phyloP scores from a whole-genome alignment of 2,329 filamentous ascomycete species.

The Lachnellula subtilissima region DNA sequence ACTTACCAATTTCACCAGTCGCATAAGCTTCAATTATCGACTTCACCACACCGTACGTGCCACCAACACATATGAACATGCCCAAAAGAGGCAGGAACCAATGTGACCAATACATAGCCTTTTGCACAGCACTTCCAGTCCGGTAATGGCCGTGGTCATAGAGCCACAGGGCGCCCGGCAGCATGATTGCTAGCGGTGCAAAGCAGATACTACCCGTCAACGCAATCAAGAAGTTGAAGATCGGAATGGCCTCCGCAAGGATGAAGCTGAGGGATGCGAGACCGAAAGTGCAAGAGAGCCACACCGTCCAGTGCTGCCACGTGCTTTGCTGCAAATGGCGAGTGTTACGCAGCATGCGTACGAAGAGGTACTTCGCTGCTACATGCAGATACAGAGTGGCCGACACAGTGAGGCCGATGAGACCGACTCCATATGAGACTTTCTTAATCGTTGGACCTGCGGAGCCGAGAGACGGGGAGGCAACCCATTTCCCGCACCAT shows the following conservation, averaged over 20 bases:
- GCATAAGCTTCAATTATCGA: slow-evolving; percentile 49
- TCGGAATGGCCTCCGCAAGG: slow-evolving; percentile 48
- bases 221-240: slow-evolving; percentile 49
- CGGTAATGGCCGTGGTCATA: slow-evolving; percentile 42
- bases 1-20: slow-evolving; percentile 21
- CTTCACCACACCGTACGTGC: slow-evolving; percentile 43
- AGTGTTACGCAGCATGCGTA: slow-evolving; percentile 48
- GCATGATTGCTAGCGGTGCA: slow-evolving; percentile 43
- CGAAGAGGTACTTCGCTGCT: slow-evolving; percentile 51
- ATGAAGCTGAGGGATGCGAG: slow-evolving; percentile 44
- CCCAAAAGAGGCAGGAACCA: slow-evolving; percentile 34
- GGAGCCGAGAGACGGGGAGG: slow-evolving; percentile 56
- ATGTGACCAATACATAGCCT: slow-evolving; percentile 31
- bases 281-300: slow-evolving; percentile 42
- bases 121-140: slow-evolving; percentile 30
- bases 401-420: slow-evolving; percentile 50
- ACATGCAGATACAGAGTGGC: slow-evolving; percentile 40
- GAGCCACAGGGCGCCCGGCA: slow-evolving; percentile 48
- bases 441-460: slow-evolving; percentile 57
- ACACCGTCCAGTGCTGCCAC: slow-evolving; percentile 46
- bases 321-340: slow-evolving; percentile 48
- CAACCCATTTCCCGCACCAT: slow-evolving; percentile 59
- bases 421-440: slow-evolving; percentile 54
- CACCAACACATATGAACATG: slow-evolving; percentile 37
- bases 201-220: slow-evolving; percentile 47